Evolutionary conservation across 345 rosid genomes (phyloP).

Genomic region (Clausena lansium): DNA sequence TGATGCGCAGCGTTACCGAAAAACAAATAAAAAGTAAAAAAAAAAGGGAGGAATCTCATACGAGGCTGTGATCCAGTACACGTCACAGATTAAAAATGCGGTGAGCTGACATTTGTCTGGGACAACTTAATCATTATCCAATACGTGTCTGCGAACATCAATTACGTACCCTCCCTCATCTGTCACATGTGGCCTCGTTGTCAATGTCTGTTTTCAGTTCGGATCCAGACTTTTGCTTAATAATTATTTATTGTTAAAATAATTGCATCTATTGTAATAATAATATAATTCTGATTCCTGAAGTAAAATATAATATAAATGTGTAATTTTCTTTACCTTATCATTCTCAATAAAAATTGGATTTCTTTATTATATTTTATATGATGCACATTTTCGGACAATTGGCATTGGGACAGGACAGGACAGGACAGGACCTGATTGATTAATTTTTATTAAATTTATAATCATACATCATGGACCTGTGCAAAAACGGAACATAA

Average conservation of each 20-base stretch:
- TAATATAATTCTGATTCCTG: too few species aligned
- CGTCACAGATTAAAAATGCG: constrained; percentile 4
- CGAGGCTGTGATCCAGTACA: constrained; percentile 22
- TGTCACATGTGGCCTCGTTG: constrained; percentile 32
- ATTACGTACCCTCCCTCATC: not conserved
- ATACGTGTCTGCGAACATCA: constrained; percentile 16
- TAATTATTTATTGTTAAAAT: too few species aligned
- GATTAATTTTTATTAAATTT: too few species aligned
- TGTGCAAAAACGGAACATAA: too few species aligned
- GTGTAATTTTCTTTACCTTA: too few species aligned
- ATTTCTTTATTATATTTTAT: not conserved
- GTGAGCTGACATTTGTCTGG: constrained; percentile 2
- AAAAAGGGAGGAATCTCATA: constrained; percentile 15
- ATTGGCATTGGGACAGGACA: too few species aligned
- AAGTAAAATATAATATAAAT: too few species aligned
- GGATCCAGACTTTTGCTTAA: not conserved
- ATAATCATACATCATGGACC: too few species aligned
- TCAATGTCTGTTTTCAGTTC: not conserved
- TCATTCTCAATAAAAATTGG: not conserved
- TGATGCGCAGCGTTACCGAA: too few species aligned
- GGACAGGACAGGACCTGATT: too few species aligned
- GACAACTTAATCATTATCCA: not conserved
- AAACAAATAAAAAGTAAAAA: too few species aligned
- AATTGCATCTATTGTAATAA: too few species aligned
- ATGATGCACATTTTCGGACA: not conserved